Evolutionary conservation across 2,329 filamentous ascomycete genomes (phyloP).

Genomic region (Phialemonium atrogriseum): DNA sequence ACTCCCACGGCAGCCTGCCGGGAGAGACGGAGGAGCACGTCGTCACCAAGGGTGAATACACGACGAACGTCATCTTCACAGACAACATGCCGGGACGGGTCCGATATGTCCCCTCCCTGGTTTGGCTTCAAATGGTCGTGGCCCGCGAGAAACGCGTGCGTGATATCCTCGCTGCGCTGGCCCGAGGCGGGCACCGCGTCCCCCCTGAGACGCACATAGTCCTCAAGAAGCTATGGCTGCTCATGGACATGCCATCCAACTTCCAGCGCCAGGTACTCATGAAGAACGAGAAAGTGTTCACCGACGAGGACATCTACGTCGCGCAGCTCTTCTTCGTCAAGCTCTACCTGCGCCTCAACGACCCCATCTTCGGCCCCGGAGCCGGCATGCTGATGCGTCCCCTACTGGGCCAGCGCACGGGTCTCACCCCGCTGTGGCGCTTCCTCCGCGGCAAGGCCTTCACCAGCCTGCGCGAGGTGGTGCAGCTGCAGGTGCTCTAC

Average conservation of each 20-base stretch:
- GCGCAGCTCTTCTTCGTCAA: slow-evolving; percentile 62
- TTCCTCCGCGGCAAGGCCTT: slow-evolving; percentile 50
- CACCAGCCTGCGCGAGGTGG: slow-evolving; percentile 36
- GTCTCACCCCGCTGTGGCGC: slow-evolving; percentile 47
- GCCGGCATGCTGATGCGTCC: slow-evolving; percentile 43
- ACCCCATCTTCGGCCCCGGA: slow-evolving; percentile 49
- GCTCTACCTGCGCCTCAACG: slow-evolving; percentile 60
- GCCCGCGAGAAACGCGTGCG: slow-evolving; percentile 46
- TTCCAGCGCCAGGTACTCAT: slow-evolving; percentile 45
- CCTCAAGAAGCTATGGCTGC: slow-evolving; percentile 62
- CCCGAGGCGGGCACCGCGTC: slow-evolving; percentile 46
- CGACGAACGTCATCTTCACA: no score
- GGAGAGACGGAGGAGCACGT: no score
- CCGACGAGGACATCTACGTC: slow-evolving; percentile 50
- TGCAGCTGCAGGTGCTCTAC: slow-evolving; percentile 52
- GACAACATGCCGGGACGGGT: no score
- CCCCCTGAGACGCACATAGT: slow-evolving; percentile 37
- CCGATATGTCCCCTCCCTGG: slow-evolving; percentile 52
- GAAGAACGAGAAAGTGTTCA: slow-evolving; percentile 44
- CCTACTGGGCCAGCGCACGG: slow-evolving; percentile 52
- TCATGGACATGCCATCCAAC: slow-evolving; percentile 59
- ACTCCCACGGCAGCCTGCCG: slow-evolving; percentile 7
- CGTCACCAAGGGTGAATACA: no score
- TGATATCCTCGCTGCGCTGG: slow-evolving; percentile 56
- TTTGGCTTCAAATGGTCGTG: slow-evolving; percentile 60